These are phyloP conservation scores for Cryptococcus wingfieldii DNA, from an alignment of 1,284 basidiomycete species.

Conservation along the genomic window DNA sequence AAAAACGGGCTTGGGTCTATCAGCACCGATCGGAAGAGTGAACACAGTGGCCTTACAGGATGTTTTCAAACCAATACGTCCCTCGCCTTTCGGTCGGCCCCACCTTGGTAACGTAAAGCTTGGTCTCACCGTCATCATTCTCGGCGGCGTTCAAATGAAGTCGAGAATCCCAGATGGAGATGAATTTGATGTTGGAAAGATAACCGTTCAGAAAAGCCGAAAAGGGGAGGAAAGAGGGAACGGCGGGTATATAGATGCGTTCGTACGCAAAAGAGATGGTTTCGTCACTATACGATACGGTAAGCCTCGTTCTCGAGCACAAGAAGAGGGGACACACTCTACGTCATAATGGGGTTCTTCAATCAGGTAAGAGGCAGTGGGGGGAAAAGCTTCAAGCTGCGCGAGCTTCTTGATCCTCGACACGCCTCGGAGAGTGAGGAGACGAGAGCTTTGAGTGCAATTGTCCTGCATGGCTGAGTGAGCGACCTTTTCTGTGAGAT, in stretches of 20 bases:
- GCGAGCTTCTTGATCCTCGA: slow-evolving; percentile 32
- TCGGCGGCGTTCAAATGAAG: slow-evolving; percentile 27
- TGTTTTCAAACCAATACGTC: slow-evolving; percentile 14
- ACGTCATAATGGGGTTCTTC: slow-evolving; percentile 30
- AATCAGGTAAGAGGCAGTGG: slow-evolving; percentile 19
- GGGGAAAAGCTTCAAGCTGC: slow-evolving; percentile 17
- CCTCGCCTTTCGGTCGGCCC: slow-evolving; percentile 17
- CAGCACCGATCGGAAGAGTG: slow-evolving; percentile 2
- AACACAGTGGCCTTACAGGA: slow-evolving; percentile 21
- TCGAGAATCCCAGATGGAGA: slow-evolving; percentile 13
- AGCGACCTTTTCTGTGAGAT: not conserved
- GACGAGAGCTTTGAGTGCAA: slow-evolving; percentile 19
- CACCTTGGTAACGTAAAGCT: slow-evolving; percentile 35
- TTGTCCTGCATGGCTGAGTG: slow-evolving; percentile 16
- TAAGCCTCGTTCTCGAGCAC: not conserved
- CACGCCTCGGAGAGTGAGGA: slow-evolving; percentile 21
- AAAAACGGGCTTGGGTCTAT: not conserved
- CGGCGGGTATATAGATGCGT: slow-evolving; percentile 14
- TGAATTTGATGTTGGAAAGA: slow-evolving; percentile 8
- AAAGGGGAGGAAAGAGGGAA: slow-evolving; percentile 19
- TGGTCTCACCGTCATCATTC: slow-evolving; percentile 16
- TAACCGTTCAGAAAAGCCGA: slow-evolving; percentile 4
- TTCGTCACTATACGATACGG: slow-evolving; percentile 15
- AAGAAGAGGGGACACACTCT: slow-evolving; percentile 13
- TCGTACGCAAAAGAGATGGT: slow-evolving; percentile 22